These are phyloP conservation scores for Fusarium setosum DNA, from an alignment of 2,329 filamentous ascomycete species.

Conservation along the genomic window DNA sequence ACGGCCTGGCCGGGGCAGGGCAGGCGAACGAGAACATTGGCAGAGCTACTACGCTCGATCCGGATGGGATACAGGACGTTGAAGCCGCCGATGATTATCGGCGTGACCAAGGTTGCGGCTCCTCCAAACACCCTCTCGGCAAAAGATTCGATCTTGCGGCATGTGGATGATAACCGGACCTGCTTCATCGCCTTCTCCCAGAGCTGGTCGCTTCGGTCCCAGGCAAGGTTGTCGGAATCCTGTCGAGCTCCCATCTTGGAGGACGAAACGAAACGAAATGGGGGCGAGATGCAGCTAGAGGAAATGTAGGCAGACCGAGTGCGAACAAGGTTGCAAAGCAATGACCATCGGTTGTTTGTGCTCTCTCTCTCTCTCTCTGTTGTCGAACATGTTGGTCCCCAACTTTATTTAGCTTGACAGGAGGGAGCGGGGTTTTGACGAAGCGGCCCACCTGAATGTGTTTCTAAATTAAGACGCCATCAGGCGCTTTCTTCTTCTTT, in stretches of 20 bases:
- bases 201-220: constrained; percentile 43
- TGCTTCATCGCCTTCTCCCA: constrained; percentile 41
- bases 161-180: constrained; percentile 26
- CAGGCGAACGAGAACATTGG: constrained; percentile 34
- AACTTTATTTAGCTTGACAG: too few relatives aligned
- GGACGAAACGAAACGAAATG: too few relatives aligned
- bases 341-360: too few relatives aligned
- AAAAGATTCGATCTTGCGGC: constrained; percentile 35
- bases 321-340: too few relatives aligned
- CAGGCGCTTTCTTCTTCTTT: too few relatives aligned
- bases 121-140: constrained; percentile 27
- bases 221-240: constrained; percentile 45
- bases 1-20: constrained; percentile 33
- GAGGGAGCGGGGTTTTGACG: too few relatives aligned
- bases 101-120: constrained; percentile 28
- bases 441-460: too few relatives aligned
- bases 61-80: constrained; percentile 42
- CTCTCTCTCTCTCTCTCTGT: too few relatives aligned
- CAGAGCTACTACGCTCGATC: constrained; percentile 19
- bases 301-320: too few relatives aligned
- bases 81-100: constrained; percentile 43
- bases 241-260: constrained; percentile 39
- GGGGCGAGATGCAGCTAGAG: too few relatives aligned
- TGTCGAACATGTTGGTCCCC: too few relatives aligned
- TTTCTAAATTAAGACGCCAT: too few relatives aligned